Conservation (phyloP, 352 stramenopile genomes). For the Pythium graminicola region DNA sequence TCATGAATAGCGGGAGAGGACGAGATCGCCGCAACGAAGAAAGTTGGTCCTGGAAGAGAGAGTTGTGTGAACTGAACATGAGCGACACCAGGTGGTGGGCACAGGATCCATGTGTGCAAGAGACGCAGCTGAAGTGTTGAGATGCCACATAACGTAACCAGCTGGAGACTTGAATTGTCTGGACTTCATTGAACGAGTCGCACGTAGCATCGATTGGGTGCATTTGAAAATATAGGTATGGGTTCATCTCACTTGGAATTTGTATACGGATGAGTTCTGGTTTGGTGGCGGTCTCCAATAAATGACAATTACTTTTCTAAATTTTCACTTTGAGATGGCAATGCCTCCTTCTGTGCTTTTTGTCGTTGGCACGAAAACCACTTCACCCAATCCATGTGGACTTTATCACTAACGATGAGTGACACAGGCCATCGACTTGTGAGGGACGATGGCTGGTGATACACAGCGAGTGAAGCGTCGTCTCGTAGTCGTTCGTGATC, state of each 20-base stretch:
- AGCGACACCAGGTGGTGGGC: not conserved
- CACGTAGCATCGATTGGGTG: not conserved
- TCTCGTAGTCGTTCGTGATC: conserved; percentile 16
- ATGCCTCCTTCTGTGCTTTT: not conserved
- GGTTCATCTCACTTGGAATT: not conserved
- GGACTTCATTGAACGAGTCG: not conserved
- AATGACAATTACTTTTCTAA: too few relatives aligned
- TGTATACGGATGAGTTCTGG: not conserved
- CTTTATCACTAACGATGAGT: conserved; percentile 15
- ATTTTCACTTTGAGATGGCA: too few relatives aligned
- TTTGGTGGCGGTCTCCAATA: too few relatives aligned
- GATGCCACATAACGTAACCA: too few relatives aligned
- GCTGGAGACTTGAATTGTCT: too few relatives aligned
- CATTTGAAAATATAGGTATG: not conserved
- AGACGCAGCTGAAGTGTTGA: too few relatives aligned
- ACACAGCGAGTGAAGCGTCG: not conserved
- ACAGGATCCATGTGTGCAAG: too few relatives aligned
- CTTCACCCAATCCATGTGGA: conserved; percentile 9
- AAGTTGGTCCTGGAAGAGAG: too few relatives aligned
- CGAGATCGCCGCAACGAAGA: too few relatives aligned
- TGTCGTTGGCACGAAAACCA: not conserved
- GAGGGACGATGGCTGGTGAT: not conserved
- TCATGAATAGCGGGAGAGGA: not conserved
- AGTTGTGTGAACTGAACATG: too few relatives aligned
- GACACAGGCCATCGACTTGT: conserved; percentile 7